A percentile compares a stretch with the other conserved stretches of the same genome.
phyloP scores from a whole-genome alignment of 805 yeast species.

The Yamadazyma ubonensis region DNA sequence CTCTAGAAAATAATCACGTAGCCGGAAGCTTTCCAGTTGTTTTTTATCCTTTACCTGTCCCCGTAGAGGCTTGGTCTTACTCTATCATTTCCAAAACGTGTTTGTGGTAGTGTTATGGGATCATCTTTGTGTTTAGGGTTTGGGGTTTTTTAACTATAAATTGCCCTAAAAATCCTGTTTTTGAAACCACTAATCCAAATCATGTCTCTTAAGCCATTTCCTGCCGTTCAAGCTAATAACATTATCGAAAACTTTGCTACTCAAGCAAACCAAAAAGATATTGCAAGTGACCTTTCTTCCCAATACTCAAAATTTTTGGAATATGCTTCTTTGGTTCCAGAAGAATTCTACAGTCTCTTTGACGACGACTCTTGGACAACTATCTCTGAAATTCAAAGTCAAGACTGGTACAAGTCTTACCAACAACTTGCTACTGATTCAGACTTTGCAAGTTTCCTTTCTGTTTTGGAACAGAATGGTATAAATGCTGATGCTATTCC shows the following conservation, averaged over 20 bases:
- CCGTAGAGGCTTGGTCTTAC: too few species aligned
- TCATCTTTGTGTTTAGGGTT: too few species aligned
- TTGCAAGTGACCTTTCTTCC: neutral
- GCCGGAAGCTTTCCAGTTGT: too few species aligned
- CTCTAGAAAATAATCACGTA: too few species aligned
- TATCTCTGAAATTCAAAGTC: neutral
- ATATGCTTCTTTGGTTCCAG: conserved; percentile 1
- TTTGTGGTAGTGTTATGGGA: too few species aligned
- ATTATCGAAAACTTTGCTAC: neutral
- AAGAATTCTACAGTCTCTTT: neutral
- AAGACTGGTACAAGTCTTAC: conserved; percentile 5
- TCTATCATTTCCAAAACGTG: too few species aligned
- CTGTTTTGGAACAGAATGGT: neutral
- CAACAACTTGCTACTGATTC: neutral
- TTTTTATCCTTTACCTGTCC: too few species aligned
- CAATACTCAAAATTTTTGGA: conserved; percentile 1
- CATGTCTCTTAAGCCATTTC: neutral
- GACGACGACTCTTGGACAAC: conserved; percentile 1
- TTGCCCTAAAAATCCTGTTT: too few species aligned
- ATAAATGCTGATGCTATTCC: neutral
- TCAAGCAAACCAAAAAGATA: neutral
- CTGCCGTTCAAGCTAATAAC: neutral
- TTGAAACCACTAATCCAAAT: neutral
- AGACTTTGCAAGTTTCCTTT: neutral
- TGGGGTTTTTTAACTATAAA: neutral